These are phyloP conservation scores for Coniferiporia weirii DNA, from an alignment of 1,284 basidiomycete species.

Conservation along the genomic window DNA sequence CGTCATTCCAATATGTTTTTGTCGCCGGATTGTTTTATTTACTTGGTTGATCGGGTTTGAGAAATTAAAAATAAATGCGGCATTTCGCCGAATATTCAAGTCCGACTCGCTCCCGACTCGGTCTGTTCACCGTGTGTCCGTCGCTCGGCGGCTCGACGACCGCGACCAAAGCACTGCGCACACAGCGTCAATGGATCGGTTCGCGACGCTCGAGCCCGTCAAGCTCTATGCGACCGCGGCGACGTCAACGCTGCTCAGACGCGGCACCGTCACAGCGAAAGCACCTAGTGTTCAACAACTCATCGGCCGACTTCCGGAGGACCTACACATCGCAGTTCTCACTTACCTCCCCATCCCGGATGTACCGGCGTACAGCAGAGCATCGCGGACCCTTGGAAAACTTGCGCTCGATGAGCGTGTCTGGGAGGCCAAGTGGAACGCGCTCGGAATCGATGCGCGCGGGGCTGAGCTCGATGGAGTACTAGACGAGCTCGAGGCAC, in stretches of 20 bases:
- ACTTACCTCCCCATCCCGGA: conserved; percentile 72
- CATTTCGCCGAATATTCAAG: not conserved
- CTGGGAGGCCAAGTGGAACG: conserved; percentile 70
- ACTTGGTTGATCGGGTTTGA: too few species aligned
- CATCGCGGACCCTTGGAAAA: conserved; percentile 56
- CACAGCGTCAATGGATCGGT: conserved; percentile 63
- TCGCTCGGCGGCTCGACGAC: not conserved
- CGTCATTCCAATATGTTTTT: too few species aligned
- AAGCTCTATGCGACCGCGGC: conserved; percentile 46
- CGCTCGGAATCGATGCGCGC: conserved; percentile 48
- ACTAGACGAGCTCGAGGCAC: conserved; percentile 57
- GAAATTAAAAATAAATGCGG: too few species aligned
- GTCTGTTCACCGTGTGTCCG: not conserved
- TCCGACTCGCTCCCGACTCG: not conserved
- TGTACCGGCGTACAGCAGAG: conserved; percentile 67
- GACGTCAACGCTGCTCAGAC: conserved; percentile 17
- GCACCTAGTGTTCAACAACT: conserved; percentile 33
- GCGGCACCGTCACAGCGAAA: conserved; percentile 7
- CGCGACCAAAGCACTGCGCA: not conserved
- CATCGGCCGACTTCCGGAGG: conserved; percentile 74
- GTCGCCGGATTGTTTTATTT: too few species aligned
- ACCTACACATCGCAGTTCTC: conserved; percentile 71
- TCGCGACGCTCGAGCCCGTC: conserved; percentile 69
- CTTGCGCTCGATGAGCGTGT: conserved; percentile 67
- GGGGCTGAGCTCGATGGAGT: conserved; percentile 36